A percentile compares a stretch with the other conserved stretches of the same genome.
These are phyloP conservation scores for Pleochaeta shiraiana DNA, from an alignment of 2,329 filamentous ascomycete genomes.

Conservation along the genomic window DNA sequence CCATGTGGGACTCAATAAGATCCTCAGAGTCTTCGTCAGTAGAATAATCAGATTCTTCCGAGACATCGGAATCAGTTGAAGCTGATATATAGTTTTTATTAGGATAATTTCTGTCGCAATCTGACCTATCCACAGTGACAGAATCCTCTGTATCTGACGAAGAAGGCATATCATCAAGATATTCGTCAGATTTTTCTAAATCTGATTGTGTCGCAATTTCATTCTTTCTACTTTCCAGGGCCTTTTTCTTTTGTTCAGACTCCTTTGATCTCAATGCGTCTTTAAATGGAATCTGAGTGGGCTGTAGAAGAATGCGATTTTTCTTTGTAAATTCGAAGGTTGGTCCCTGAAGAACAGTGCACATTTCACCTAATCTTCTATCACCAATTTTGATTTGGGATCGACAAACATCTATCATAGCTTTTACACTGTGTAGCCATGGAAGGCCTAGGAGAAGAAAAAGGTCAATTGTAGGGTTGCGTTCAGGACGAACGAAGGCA, in stretches of 20 bases:
- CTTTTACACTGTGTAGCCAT: neutral
- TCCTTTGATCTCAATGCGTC: neutral
- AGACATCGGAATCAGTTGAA: neutral
- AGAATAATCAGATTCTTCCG: too few species aligned
- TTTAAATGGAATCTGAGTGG: neutral
- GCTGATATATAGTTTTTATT: neutral
- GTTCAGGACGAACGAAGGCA: neutral
- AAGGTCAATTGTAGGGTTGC: neutral
- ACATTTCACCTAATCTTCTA: neutral
- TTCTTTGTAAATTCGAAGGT: neutral
- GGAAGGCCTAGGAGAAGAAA: neutral
- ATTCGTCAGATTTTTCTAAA: neutral
- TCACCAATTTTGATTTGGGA: neutral
- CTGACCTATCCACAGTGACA: neutral
- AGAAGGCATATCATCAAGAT: neutral
- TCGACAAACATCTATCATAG: neutral
- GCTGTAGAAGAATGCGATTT: neutral
- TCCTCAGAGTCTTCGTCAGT: slow-evolving; percentile 37
- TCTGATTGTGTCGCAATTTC: too few species aligned
- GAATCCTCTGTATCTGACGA: neutral
- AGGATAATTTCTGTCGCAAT: neutral
- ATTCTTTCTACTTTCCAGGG: neutral
- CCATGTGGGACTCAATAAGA: neutral
- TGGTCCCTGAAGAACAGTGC: neutral
- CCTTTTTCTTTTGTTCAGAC: neutral